Conservation (phyloP, 1,139 yeast genomes). For the Debaryomyces singareniensis region DNA sequence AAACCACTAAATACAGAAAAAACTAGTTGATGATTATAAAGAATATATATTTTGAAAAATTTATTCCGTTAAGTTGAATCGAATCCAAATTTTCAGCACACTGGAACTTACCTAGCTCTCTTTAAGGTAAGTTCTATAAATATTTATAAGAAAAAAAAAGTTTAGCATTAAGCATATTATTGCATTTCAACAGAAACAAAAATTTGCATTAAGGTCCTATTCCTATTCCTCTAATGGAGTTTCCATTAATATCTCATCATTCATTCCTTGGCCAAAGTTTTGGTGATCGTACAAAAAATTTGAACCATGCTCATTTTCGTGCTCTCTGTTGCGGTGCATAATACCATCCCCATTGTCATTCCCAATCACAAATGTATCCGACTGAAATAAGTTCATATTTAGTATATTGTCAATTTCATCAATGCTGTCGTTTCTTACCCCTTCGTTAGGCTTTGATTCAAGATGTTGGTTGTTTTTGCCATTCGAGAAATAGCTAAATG, state of each 20-base stretch:
- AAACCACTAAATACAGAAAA: no score
- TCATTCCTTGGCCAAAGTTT: slow-evolving; percentile 9
- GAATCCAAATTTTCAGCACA: no score
- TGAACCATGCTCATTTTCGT: slow-evolving; percentile 10
- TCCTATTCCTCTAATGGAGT: slow-evolving; percentile 4
- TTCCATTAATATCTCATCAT: slow-evolving; percentile 11
- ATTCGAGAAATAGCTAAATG: neutral
- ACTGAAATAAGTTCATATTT: slow-evolving; percentile 34
- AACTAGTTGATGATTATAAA: no score
- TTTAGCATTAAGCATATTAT: no score
- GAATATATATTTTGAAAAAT: no score
- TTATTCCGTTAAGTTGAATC: no score
- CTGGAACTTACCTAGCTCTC: no score
- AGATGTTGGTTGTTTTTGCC: neutral
- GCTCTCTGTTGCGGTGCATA: slow-evolving; percentile 4
- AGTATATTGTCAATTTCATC: slow-evolving; percentile 39
- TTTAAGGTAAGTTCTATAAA: no score
- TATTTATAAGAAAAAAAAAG: no score
- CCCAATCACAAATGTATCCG: slow-evolving; percentile 21
- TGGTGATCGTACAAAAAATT: slow-evolving; percentile 2
- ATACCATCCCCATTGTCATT: slow-evolving; percentile 6
- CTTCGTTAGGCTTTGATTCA: neutral
- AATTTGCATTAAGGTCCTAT: no score
- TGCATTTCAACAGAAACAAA: no score
- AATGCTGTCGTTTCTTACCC: slow-evolving; percentile 4